Percentiles rank a stretch among this genome's conserved stretches.
Conservation (phyloP, 306 rosid genomes). For the Macrotyloma uniflorum region DNA sequence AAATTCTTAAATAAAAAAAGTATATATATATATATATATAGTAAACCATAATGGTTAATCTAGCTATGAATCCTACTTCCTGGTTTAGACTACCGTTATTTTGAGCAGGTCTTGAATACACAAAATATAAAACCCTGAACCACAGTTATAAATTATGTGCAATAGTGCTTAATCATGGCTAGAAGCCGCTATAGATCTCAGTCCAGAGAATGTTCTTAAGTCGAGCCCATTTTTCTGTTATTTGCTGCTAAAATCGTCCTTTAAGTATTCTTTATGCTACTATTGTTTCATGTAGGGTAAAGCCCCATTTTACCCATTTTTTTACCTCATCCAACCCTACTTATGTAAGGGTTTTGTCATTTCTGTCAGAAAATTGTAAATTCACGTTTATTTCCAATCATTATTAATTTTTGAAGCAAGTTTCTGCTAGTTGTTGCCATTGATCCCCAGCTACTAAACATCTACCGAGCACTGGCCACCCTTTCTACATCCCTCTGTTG, state of each 20-base stretch:
- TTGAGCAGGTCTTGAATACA: neutral
- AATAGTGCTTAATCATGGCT: neutral
- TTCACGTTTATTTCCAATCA: neutral
- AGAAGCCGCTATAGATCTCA: neutral
- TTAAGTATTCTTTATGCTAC: neutral
- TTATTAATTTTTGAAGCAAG: neutral
- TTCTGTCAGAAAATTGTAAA: neutral
- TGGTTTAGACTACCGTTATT: neutral
- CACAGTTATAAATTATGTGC: neutral
- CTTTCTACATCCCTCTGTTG: neutral
- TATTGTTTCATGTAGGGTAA: neutral
- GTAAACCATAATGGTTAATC: neutral
- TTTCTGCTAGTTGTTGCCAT: neutral
- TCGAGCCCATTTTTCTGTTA: neutral
- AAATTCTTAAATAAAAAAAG: conserved; percentile 15
- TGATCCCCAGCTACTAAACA: neutral
- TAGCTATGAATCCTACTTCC: conserved; percentile 2
- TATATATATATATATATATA: no score
- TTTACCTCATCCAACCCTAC: neutral
- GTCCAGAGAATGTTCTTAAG: neutral
- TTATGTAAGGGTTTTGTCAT: neutral
- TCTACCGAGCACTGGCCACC: neutral
- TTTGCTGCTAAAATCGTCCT: neutral
- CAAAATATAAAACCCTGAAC: neutral
- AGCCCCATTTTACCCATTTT: neutral